Base-by-base conservation (phyloP, 495 filamentous ascomycete genomes). In the Tuber magnatum region DNA sequence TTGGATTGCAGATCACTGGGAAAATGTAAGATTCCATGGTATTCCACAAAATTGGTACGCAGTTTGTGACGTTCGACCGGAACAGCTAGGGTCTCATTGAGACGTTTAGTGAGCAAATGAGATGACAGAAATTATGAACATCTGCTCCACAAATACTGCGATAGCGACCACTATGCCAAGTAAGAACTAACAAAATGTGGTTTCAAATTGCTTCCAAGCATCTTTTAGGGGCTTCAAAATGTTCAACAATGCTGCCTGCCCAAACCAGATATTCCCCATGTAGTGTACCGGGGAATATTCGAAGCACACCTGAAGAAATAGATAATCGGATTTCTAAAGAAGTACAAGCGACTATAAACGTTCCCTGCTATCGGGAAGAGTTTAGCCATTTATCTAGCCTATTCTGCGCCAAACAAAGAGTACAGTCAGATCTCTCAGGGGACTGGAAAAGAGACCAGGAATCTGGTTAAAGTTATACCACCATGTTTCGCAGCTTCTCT, bases 321-420 rank as follows among this genome's bases (percentile, higher is more conserved):
- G n/a, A n/a, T n/a, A n/a, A n/a, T n/a, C n/a, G n/a, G n/a, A n/a
- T n/a, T n/a, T n/a, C n/a, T n/a, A n/a, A n/a, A n/a, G n/a, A n/a
- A n/a, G n/a, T n/a, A n/a, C n/a, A n/a, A n/a, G n/a, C n/a, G n/a
- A n/a, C n/a, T n/a, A n/a, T n/a, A 51, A 24, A 6, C n/a, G 7
- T 76, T 76, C 3, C 18, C 70, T 39, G 1, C 22, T 32, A 43
- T 76, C 38, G 73, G 51, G 71, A 72, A 22, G 69, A 65, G 68
- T 76, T 42, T 76, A 24, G 38, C 70, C 35, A 12, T 40, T 22
- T 76, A 72, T 44, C 16, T 70, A 3, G 22, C 51, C 20, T 76
- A 73, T n/a, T 35, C 43, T 7, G 32, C 9, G 10, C n/a, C n/a
- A n/a, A n/a, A 61, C 39, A 73, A 73, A 44, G 51, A 56, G 10